Base-by-base conservation (phyloP, 2,329 filamentous ascomycete genomes). In the Juglanconis sp. region DNA sequence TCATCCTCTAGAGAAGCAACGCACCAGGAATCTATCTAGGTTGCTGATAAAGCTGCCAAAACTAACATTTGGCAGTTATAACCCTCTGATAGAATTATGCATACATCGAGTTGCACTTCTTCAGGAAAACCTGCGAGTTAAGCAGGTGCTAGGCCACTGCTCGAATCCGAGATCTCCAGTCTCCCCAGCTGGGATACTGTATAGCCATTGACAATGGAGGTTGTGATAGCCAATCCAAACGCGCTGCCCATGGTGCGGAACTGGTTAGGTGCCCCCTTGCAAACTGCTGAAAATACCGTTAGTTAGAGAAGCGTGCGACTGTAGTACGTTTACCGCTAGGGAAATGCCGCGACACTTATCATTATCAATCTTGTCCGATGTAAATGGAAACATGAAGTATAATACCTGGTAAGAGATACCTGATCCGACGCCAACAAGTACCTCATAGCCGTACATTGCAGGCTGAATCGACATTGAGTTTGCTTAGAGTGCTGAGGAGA, bases 171-270 rank as follows among this genome's bases (percentile, higher is more conserved):
- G 35, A 38, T 38, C 8, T 11, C 35, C 11, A 53, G n/a, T 7
- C 2, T 30, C n/a, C 24, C 38, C 13, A 64, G 48, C 5, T 24
- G 40, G 10, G 57, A 31, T 51, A 17, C 31, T 1, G 30, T 34
- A 40, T 62, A 62, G 6, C 34, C 38, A 38, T 65, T 65, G 34
- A 62, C 62, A 3, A 65, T 55, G 1, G 64, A 57, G 3, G 62
- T 65, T 1, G 54, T 13, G 40, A 65, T 61, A 1, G 64, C 40
- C 2, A 62, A 5, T 8, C 32, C 36, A n/a, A 65, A 30, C 7
- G 46, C 53, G 48, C 60, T 61, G 1, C 64, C 64, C 36, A 65
- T 59, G 3, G 35, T 46, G 10, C 58, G 38, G 38, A 60, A 57
- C 48, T 65, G 64, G 6, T 10, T 49, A 2, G 15, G 62, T 1